A percentile compares a stretch with the other conserved stretches of the same genome.
Conservation (phyloP, 2,329 filamentous ascomycete species). For the Sporothrix curviconia region DNA sequence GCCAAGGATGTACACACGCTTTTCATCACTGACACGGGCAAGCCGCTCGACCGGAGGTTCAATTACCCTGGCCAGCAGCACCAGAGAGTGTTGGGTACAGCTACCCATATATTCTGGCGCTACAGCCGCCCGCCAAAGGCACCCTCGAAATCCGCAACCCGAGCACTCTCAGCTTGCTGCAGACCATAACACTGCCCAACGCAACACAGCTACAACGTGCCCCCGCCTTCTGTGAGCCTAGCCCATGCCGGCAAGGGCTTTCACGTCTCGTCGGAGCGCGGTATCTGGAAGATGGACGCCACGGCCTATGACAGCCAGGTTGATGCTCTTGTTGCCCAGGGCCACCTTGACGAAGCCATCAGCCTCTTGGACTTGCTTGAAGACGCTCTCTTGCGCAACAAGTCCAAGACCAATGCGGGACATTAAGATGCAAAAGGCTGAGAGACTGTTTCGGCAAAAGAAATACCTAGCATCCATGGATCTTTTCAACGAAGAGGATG, state of each 20-base stretch:
- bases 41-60: conserved; percentile 68
- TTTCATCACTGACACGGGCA: conserved; percentile 80
- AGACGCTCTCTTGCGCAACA: conserved; percentile 80
- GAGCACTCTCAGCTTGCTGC: conserved; percentile 80
- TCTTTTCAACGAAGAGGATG: conserved; percentile 75
- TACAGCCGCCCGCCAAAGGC: conserved; percentile 71
- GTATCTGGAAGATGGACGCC: conserved; percentile 93
- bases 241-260: conserved; percentile 95
- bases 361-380: conserved; percentile 85
- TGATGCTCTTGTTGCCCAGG: conserved; percentile 67
- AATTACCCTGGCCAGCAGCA: conserved; percentile 84
- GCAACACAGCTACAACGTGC: conserved; percentile 83
- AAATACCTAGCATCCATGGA: conserved; percentile 84
- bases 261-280: conserved; percentile 82
- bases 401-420: conserved; percentile 72
- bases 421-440: conserved; percentile 87
- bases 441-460: conserved; percentile 70
- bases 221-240: conserved; percentile 86
- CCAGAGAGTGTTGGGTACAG: conserved; percentile 93
- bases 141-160: conserved; percentile 87
- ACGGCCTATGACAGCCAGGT: conserved; percentile 88
- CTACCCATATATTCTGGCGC: conserved; percentile 86
- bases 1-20: conserved; percentile 96
- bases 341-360: conserved; percentile 81
- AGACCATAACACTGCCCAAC: conserved; percentile 74